Base-by-base conservation (phyloP, 306 rosid species). In the Corylus americana region DNA sequence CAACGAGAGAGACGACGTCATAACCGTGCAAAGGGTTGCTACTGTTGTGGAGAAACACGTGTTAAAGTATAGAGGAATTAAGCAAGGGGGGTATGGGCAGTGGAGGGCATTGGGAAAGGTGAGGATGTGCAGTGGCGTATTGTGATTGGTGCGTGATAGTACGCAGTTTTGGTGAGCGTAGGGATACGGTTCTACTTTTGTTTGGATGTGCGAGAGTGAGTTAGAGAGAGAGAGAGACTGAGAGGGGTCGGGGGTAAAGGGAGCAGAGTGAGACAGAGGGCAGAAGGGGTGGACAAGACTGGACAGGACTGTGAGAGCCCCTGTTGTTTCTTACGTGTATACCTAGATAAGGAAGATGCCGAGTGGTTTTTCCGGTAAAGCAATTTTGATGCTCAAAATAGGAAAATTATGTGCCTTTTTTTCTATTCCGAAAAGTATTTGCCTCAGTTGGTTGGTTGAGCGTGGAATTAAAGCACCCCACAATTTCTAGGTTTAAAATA, bases 251-350 rank as follows among this genome's bases (percentile, higher is more conserved):
- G 31, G 10, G 45, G 10, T 16, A 63, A 16, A 31, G 70, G 59
- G 9, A 1, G 62, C 22, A 54, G 8, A 72, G 69, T 5, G 75
- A 69, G 69, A 49, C 62, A 35, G 80, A 50, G 25, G 37, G 59
- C 71, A 78, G 71, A 44, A 27, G 55, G 77, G 48, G 70, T 35
- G 79, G 78, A 80, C 79, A 74, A 66, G 75, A 80, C 79, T 74
- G 74, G 69, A 66, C 69, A 16, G 37, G 42, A 5, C 44, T 13
- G 47, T 6, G 45, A 27, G 70, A 57, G 27, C 25, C 63, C 63
- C 22, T 17, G 1, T 7, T 7, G 10, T 55, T 7, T 17, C 5
- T 2, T 48, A 11, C 8, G 39, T 61, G 68, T 4, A 29, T 25
- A 4, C 7, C 11, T 31, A 5, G 20, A 31, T 7, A 31, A 62